Base-by-base conservation (phyloP, 2,329 filamentous ascomycete species). In the Raffaelea deltoideospora region DNA sequence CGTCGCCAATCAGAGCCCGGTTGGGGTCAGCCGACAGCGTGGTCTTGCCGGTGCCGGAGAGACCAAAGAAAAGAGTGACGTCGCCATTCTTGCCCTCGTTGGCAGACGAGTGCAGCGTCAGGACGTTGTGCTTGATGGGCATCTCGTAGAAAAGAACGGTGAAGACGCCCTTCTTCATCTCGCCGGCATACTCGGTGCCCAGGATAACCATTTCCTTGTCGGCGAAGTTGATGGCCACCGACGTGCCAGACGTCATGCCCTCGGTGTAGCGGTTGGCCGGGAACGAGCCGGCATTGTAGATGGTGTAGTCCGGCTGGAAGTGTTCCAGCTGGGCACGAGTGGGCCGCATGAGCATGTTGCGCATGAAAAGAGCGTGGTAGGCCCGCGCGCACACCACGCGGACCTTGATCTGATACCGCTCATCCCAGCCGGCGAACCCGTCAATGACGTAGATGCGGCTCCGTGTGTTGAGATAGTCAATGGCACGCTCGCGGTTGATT, bases 191-290 rank as follows among this genome's bases (percentile, higher is more conserved):
- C 67, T 98, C 90, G 26, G 90, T 98, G 59, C 90, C 90, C 40
- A 98, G 78, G 58, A 98, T 98, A 50, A 98, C 90, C 90, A 98
- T 98, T 73, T 98, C 90, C 79, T 94, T 95, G 57, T 95, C 87
- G 56, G 81, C 82, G 53, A 98, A 98, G 77, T 98, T 98, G 69
- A 98, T 92, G 49, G 90, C 81, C 36, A 98, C 88, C 9, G 90
- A 98, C 36, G 90, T 98, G 44, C 85, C 84, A 17, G 90, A 96
- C 52, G 90, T 98, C 90, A 98, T 98, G 54, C 90, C 87, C 60
- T 86, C 83, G 42, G 90, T 98, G 66, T 79, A 98, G 63, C 88
- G 79, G 71, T 98, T 98, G 57, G 90, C 90, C 33, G 90, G 90
- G 81, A 98, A 98, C 44, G 84, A 84, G 49, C 90, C 90, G 45